These are phyloP conservation scores for Crithidia acanthocephali DNA, from an alignment of 208 protist genomes.

Conservation along the genomic window DNA sequence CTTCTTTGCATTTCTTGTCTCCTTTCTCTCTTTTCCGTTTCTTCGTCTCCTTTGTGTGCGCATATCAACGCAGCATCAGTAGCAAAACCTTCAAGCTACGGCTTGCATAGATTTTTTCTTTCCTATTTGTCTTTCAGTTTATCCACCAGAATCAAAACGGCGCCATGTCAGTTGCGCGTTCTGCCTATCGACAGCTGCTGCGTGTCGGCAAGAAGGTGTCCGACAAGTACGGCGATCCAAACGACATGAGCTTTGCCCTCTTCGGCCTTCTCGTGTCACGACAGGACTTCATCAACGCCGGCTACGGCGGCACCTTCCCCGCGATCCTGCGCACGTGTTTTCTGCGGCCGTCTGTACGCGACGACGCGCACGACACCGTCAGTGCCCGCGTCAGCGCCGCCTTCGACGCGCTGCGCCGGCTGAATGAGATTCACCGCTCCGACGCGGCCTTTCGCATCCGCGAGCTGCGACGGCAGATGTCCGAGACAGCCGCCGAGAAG, in stretches of 20 bases:
- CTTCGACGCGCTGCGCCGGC: slow-evolving; percentile 64
- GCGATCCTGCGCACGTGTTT: slow-evolving; percentile 66
- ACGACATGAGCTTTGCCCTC: slow-evolving; percentile 71
- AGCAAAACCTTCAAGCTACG: too few relatives aligned
- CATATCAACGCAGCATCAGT: too few relatives aligned
- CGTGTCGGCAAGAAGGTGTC: slow-evolving; percentile 39
- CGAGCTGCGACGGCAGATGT: slow-evolving; percentile 31
- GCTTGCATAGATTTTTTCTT: too few relatives aligned
- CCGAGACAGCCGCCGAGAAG: slow-evolving; percentile 6
- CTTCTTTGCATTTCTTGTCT: too few relatives aligned
- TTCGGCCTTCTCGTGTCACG: slow-evolving; percentile 67
- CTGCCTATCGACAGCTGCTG: slow-evolving; percentile 77
- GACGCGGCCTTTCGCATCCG: slow-evolving; percentile 27
- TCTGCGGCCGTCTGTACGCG: slow-evolving; percentile 49
- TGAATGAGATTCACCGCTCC: slow-evolving; percentile 52
- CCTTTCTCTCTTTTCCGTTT: too few relatives aligned
- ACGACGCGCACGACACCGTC: slow-evolving; percentile 44
- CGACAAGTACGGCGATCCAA: slow-evolving; percentile 47
- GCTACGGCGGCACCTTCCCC: slow-evolving; percentile 55
- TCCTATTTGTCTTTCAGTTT: too few relatives aligned
- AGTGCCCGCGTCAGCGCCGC: slow-evolving; percentile 48
- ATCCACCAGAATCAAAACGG: too few relatives aligned
- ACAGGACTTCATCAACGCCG: slow-evolving; percentile 69
- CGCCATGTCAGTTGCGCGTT: slow-evolving; percentile 77
- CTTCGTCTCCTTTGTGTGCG: too few relatives aligned